Percentiles rank a stretch among this genome's conserved stretches.
Conservation (phyloP, 257 asterid species). For the Scutellaria galericulata region DNA sequence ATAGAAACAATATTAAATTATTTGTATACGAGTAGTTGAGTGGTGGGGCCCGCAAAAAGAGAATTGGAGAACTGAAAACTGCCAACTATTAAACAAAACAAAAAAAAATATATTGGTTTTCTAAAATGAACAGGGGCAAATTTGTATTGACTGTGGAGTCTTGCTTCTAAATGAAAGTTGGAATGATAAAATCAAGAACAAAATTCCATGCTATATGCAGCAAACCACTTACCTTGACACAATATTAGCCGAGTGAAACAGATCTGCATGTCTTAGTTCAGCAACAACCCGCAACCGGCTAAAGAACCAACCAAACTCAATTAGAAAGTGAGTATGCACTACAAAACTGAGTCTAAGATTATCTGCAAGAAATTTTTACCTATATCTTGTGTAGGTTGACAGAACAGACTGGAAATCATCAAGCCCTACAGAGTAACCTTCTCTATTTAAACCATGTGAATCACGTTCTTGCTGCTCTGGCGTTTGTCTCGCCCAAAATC, state of each 20-base stretch:
- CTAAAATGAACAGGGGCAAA: not conserved
- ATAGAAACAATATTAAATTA: too few species aligned
- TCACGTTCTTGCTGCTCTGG: constrained; percentile 52
- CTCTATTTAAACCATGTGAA: constrained; percentile 45
- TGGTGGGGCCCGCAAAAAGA: too few species aligned
- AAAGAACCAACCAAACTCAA: constrained; percentile 32
- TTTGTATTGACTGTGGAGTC: not conserved
- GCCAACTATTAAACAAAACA: too few species aligned
- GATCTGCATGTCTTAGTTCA: constrained; percentile 83
- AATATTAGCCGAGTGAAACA: constrained; percentile 84
- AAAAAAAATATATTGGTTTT: too few species aligned
- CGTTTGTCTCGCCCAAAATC: constrained; percentile 55
- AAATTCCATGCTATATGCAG: constrained; percentile 27
- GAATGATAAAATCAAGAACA: constrained; percentile 33
- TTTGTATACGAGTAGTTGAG: too few species aligned
- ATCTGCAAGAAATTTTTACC: constrained; percentile 44
- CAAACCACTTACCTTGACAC: constrained; percentile 67
- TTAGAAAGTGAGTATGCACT: constrained; percentile 28
- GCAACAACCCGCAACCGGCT: constrained; percentile 84
- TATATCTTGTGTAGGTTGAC: constrained; percentile 75
- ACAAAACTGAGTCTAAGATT: constrained; percentile 22
- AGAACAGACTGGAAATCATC: constrained; percentile 79
- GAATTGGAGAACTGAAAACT: too few species aligned
- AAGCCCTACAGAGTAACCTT: constrained; percentile 70
- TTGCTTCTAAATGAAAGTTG: constrained; percentile 45